Evolutionary conservation across 352 stramenopile genomes (phyloP).

Genomic region (Blastocystis sp.): DNA sequence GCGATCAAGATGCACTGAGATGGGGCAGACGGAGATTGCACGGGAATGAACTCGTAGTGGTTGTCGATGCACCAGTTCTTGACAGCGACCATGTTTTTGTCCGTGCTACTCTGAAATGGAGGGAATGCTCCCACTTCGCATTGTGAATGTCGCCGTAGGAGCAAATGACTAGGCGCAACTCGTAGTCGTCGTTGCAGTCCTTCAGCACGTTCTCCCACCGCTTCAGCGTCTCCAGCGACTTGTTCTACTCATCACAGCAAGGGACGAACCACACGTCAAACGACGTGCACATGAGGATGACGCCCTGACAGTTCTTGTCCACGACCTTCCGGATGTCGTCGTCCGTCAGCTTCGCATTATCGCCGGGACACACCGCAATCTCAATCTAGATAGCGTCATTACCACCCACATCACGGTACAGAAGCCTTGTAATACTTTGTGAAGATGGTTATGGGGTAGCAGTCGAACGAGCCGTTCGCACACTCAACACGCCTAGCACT

Average conservation of each 20-base stretch:
- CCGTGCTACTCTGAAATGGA: conserved; percentile 2
- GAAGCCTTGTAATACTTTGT: conserved; percentile 58
- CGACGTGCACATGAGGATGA: conserved; percentile 42
- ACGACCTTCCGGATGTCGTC: conserved; percentile 21
- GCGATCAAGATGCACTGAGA: neutral
- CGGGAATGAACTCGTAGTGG: conserved; percentile 55
- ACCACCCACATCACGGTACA: neutral
- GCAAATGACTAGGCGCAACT: conserved; percentile 39
- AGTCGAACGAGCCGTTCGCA: neutral
- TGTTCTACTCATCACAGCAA: neutral
- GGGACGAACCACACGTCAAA: neutral
- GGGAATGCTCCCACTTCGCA: neutral
- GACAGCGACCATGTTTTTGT: neutral
- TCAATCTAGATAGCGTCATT: conserved; percentile 28
- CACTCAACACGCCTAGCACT: neutral
- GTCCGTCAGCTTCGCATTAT: conserved; percentile 21
- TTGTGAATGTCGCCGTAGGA: conserved; percentile 49
- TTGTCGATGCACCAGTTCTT: conserved; percentile 60
- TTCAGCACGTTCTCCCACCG: conserved; percentile 11
- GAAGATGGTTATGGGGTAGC: conserved; percentile 7
- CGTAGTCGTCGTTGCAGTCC: neutral
- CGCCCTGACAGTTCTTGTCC: conserved; percentile 29
- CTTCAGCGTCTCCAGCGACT: neutral
- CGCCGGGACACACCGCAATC: conserved; percentile 10
- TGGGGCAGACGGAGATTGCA: conserved; percentile 52